Base-by-base conservation (phyloP, 768 basidiomycete species). In the Dacryopinax primogenitus region DNA sequence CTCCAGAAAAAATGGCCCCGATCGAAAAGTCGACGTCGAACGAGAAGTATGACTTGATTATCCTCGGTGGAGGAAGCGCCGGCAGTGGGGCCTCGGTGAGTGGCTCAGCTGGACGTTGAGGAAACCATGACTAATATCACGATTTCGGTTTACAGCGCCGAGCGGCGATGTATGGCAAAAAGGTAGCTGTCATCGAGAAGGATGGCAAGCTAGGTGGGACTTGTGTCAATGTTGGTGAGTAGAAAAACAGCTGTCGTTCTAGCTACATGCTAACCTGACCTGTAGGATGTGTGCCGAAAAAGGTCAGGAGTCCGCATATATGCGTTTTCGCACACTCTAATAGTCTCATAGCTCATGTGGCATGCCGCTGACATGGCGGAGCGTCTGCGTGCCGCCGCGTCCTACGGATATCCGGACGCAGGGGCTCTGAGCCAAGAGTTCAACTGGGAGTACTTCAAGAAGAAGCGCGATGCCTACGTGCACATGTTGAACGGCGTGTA, bases 381-480 rank as follows among this genome's bases (percentile, higher is more conserved):
- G 72, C 90, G 87, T 74, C 76, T 97, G 34, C 79, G 80, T 30
- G 90, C 93, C 66, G 79, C 82, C 16, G 73, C 80, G n/a, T 85
- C 83, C 18, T 91, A 88, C 75, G 82, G 86, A 63, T 86, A 89
- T 71, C 80, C 83, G 64, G 81, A 83, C 71, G 44, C 69, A 70
- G 61, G 68, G 72, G n/a, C 63, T 65, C 34, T 68, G 26, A 58
- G 51, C 74, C 41, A 28, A 2, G 26, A 58, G 51, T 95, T 98
- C 74, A 81, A 90, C 78, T 99, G 96, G 96, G 80, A 81, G 9
- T 76, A 85, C 1, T 89, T 99, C 80, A 98, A 98, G 75, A 83
- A 85, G 32, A 90, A 94, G 75, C 87, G 96, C 41, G 96, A 99
- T 76, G 93, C 90, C 61, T 98, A 98, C 76, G 94, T 99, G 72